Percentiles rank a stretch among this genome's conserved stretches.
phyloP scores from a whole-genome alignment of 495 filamentous ascomycete genomes.

The Penicilliopsis zonata region DNA sequence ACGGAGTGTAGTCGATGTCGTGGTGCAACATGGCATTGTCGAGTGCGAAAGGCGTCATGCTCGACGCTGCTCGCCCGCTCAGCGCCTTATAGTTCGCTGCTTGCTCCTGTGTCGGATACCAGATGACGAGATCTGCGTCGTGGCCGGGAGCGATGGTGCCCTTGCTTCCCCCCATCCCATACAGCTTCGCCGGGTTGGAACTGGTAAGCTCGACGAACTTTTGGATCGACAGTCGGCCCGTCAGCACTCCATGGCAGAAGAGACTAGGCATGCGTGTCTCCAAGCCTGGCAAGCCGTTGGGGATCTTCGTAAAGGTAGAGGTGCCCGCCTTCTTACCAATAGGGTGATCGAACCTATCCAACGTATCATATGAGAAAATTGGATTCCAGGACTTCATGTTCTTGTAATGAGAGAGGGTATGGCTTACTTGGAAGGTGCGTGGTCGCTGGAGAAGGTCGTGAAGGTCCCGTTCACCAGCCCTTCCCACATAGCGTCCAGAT shows the following conservation, averaged over 20 bases:
- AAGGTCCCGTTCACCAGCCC: slow-evolving; percentile 35
- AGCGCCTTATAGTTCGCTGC: background rate
- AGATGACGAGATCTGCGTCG: slow-evolving; percentile 36
- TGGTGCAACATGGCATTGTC: slow-evolving; percentile 45
- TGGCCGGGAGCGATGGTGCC: slow-evolving; percentile 42
- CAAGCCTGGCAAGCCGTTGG: slow-evolving; percentile 49
- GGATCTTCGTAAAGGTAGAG: slow-evolving; percentile 24
- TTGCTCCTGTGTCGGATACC: slow-evolving; percentile 18
- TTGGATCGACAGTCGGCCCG: slow-evolving; percentile 32
- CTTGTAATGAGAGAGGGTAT: background rate
- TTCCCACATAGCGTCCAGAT: slow-evolving; percentile 31
- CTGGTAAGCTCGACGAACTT: slow-evolving; percentile 47
- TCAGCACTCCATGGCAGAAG: slow-evolving; percentile 18
- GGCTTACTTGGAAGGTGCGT: slow-evolving; percentile 25
- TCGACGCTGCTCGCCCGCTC: background rate
- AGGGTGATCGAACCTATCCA: slow-evolving; percentile 14
- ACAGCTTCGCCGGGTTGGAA: slow-evolving; percentile 49
- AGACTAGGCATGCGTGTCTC: slow-evolving; percentile 44
- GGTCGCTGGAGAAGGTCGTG: slow-evolving; percentile 31
- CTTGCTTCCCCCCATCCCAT: slow-evolving; percentile 44
- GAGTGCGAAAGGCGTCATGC: slow-evolving; percentile 25
- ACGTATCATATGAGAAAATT: background rate
- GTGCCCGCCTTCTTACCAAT: slow-evolving; percentile 25
- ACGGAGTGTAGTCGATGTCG: slow-evolving; percentile 49
- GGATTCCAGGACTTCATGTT: background rate